Base-by-base conservation (phyloP, 2,329 filamentous ascomycete genomes). In the Trichophyton simii region DNA sequence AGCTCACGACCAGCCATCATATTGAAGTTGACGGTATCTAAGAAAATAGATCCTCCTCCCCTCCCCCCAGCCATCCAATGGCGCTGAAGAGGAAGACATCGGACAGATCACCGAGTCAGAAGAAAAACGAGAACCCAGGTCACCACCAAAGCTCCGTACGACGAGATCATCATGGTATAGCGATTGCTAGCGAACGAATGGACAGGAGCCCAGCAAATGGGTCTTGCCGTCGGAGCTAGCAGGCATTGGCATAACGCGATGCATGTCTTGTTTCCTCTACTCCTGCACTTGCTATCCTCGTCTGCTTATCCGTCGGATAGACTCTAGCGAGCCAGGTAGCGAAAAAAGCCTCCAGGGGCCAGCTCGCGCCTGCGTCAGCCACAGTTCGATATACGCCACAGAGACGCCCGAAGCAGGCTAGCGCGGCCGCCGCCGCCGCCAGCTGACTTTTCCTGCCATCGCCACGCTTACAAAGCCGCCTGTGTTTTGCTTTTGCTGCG, bases 361-460 rank as follows among this genome's bases (percentile, higher is more conserved):
- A 55, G 52, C 52, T 55, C 52, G 52, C 52, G 52, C 55, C 55
- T 42, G 55, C 55, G 34, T 58, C 55, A 58, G 55, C 55, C 55
- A 58, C 55, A 58, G 55, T 31, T 34, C 55, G 28, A 20, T 31
- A 44, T 36, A 41, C 55, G 55, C 55, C 55, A 58, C 55, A 15
- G 9, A 38, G 11, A 52, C 36, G 55, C 59, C 58, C 57, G 61
- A 59, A 59, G 18, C 58, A 13, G 46, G 63, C 52, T 61, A 60
- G 57, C 42, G 52, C 52, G 52, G 28, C 52, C 52, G 25, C 52
- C 52, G 13, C 34, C 50, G 52, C 52, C 52, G 52, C 52, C 52
- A 55, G 52, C 52, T 55, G 52, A 55, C 28, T 55, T 55, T 20
- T 55, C 15, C 4, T 36, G 25, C 28, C 28, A 31, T 55, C 18